Conservation (phyloP, 139 green algal genomes). For the Coelastrella sp. region DNA sequence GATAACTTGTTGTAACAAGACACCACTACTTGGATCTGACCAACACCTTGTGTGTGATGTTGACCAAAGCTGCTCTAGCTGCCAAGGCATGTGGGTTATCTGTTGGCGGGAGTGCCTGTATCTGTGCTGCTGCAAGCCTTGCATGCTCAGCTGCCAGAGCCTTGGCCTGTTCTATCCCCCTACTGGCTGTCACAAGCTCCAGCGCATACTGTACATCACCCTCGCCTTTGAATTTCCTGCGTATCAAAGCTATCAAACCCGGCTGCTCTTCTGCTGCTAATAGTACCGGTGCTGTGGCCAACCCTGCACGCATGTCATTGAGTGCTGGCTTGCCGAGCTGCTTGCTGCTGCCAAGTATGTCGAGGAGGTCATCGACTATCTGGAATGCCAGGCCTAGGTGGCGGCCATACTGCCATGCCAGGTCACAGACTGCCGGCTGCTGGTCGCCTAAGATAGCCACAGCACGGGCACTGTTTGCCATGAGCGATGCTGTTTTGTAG, state of each 20-base stretch:
- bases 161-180: slow-evolving; percentile 76
- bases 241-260: slow-evolving; percentile 77
- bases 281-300: slow-evolving; percentile 95
- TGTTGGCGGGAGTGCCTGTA: slow-evolving; percentile 61
- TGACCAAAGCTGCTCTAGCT: slow-evolving; percentile 68
- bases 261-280: slow-evolving; percentile 76
- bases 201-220: slow-evolving; percentile 83
- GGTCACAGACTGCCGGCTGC: slow-evolving; percentile 59
- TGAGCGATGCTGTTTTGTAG: slow-evolving; percentile 97
- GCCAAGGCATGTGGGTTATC: slow-evolving; percentile 64
- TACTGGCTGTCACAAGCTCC: slow-evolving; percentile 67
- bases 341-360: slow-evolving; percentile 84
- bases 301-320: slow-evolving; percentile 89
- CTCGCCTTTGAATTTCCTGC: slow-evolving; percentile 83
- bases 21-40: slow-evolving; percentile 74
- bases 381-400: slow-evolving; percentile 96
- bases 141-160: slow-evolving; percentile 83
- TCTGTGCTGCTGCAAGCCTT: slow-evolving; percentile 66
- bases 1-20: too few species aligned
- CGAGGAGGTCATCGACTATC: slow-evolving; percentile 96
- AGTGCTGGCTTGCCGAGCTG: slow-evolving; percentile 95
- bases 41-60: slow-evolving; percentile 80
- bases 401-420: slow-evolving; percentile 82
- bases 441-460: slow-evolving; percentile 82
- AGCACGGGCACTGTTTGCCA: slow-evolving; percentile 90